Conservation (phyloP, 805 yeast genomes). For the Candida bentonensis region DNA sequence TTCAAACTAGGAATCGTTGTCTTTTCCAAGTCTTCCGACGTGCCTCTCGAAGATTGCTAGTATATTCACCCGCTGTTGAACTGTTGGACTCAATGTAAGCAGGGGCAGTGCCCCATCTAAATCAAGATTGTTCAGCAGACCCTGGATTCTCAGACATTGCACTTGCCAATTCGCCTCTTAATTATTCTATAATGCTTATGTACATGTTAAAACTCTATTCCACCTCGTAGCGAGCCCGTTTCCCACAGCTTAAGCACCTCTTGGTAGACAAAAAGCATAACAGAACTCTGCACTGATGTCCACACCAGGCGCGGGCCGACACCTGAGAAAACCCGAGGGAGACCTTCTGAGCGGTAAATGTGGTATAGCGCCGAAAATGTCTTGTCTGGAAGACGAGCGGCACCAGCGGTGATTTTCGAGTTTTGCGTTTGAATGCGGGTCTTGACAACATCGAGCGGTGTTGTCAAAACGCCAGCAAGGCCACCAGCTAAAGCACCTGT, state of each 20-base stretch:
- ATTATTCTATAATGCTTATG: too few species aligned
- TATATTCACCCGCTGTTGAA: too few species aligned
- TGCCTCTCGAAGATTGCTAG: too few species aligned
- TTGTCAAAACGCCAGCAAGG: constrained; percentile 73
- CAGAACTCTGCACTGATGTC: constrained; percentile 91
- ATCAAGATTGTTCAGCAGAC: too few species aligned
- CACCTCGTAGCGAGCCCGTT: too few species aligned
- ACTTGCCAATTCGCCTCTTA: too few species aligned
- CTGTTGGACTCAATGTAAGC: too few species aligned
- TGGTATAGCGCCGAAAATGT: constrained; percentile 36
- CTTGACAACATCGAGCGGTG: constrained; percentile 85
- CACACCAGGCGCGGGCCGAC: constrained; percentile 94
- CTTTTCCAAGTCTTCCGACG: too few species aligned
- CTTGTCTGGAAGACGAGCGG: constrained; percentile 26
- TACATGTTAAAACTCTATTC: too few species aligned
- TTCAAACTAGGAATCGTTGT: too few species aligned
- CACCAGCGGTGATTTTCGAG: constrained; percentile 12
- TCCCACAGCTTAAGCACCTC: constrained; percentile 30
- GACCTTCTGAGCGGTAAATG: constrained; percentile 62
- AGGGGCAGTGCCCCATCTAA: too few species aligned
- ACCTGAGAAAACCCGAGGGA: constrained; percentile 73
- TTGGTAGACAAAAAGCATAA: constrained; percentile 85
- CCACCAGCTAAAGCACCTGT: constrained; percentile 98
- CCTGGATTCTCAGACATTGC: too few species aligned
- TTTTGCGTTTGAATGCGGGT: constrained; percentile 87